A percentile compares a stretch with the other conserved stretches of the same genome.
Evolutionary conservation across 2,329 filamentous ascomycete species (phyloP).

Genomic region (Juglanconis sp.): DNA sequence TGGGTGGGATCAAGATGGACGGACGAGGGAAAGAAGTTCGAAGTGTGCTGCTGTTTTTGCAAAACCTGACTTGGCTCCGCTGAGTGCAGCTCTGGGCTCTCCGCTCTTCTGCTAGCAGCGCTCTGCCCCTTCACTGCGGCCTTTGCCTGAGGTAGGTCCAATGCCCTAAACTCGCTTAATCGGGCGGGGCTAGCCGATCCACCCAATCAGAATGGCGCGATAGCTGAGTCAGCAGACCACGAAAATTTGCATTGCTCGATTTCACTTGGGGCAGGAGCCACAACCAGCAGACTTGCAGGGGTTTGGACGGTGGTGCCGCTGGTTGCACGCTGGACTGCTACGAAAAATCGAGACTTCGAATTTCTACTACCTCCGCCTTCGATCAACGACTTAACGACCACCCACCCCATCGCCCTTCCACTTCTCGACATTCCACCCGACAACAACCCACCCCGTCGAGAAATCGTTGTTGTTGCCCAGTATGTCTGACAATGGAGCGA

Average conservation of each 20-base stretch:
- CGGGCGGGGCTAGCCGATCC: background rate
- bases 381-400: slow-evolving; percentile 13
- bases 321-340: background rate
- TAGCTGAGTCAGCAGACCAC: slow-evolving; percentile 4
- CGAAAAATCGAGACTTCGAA: slow-evolving; percentile 17
- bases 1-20: slow-evolving; percentile 8
- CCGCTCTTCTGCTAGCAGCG: background rate
- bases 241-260: background rate
- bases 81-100: background rate
- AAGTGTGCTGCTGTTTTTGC: slow-evolving; percentile 18
- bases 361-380: slow-evolving; percentile 9
- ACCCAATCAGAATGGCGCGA: background rate
- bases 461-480: slow-evolving; percentile 40
- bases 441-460: slow-evolving; percentile 14
- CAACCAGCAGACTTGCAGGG: background rate
- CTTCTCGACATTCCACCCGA: slow-evolving; percentile 13
- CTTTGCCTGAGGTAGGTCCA: background rate
- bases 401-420: slow-evolving; percentile 5
- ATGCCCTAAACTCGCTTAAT: slow-evolving; percentile 6
- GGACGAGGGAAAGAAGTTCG: slow-evolving; percentile 20
- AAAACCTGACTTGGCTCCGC: slow-evolving; percentile 21
- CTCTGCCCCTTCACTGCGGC: slow-evolving; percentile 1
- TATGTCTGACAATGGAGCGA: slow-evolving; percentile 94
- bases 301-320: background rate
- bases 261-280: background rate